Evolutionary conservation across 2,329 filamentous ascomycete genomes (phyloP), one percentile per base, ranked within the genome.

Genomic region (Macrophomina phaseolina): DNA sequence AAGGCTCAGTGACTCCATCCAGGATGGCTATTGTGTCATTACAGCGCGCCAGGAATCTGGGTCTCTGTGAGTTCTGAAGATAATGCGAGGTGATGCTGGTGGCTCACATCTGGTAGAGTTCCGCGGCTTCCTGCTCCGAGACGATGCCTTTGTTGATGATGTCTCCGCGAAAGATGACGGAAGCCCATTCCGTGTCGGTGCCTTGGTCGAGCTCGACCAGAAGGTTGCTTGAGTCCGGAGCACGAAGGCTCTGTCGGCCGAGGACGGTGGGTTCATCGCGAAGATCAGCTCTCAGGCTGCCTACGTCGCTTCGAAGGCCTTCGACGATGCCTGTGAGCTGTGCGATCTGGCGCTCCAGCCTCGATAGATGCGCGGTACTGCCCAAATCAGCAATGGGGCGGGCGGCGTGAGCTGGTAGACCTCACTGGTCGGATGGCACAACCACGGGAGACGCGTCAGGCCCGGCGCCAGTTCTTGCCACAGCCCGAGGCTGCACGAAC

Each of bases 401-500:
- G 14, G 7, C 23, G 14, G 11, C 6, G 18, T 9, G 12, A 16
- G n/a, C 6, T 23, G 11, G 11, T 4, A 23, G 9, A 12, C 6
- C 36, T 30, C 23, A 45, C 36, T 42, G 53, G 5, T 45, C 36
- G 9, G 11, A 12, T 2, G 48, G 48, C 48, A 30, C 48, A 48
- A n/a, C 45, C 16, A 18, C 36, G 36, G 36, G 28, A 28, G 30
- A 16, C 28, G 51, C 51, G 1, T 56, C 52, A 38, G 28, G 36
- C 4, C 11, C 30, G 16, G 8, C 34, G 40, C 40, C 16, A 14
- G 38, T 4, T 28, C 56, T 45, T 12, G 56, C 34, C n/a, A 60
- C 42, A 3, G 56, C 56, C 34, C 40, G 56, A 11, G 56, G 56
- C 40, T 60, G 56, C 14, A 60, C 56, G 6, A 60, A 60, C 11